A percentile compares a stretch with the other conserved stretches of the same genome.
These are phyloP conservation scores for Collybiopsis confluens DNA, from an alignment of 768 basidiomycete genomes.

Conservation along the genomic window DNA sequence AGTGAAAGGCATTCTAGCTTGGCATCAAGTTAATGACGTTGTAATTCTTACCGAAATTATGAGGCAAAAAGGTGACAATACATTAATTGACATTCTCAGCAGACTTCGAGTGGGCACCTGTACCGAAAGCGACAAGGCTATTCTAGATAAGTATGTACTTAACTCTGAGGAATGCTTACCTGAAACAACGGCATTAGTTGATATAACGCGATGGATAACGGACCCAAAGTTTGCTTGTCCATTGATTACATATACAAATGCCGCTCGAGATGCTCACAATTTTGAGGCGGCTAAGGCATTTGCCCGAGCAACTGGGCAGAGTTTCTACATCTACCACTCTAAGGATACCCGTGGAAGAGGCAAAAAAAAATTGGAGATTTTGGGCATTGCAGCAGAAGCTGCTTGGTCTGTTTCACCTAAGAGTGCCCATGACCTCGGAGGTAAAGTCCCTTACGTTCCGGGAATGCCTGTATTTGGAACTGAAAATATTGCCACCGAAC, in stretches of 20 bases:
- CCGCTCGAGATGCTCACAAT: slow-evolving; percentile 5
- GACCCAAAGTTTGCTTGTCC: slow-evolving; percentile 1
- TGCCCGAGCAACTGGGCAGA: slow-evolving; percentile 7
- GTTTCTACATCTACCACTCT: slow-evolving; percentile 4
- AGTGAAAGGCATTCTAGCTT: slow-evolving; percentile 11
- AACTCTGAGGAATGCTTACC: slow-evolving; percentile 2
- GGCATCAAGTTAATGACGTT: slow-evolving; percentile 9
- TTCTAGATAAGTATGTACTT: slow-evolving; percentile 13
- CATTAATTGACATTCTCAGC: slow-evolving; percentile 7
- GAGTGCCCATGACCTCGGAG: slow-evolving; percentile 10
- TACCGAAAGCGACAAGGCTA: slow-evolving; percentile 11
- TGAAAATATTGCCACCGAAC: slow-evolving; percentile 10
- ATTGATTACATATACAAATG: slow-evolving; percentile 8
- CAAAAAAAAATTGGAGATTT: neutral
- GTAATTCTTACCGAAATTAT: slow-evolving; percentile 15
- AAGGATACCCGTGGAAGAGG: slow-evolving; percentile 7
- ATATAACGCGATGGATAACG: slow-evolving; percentile 6
- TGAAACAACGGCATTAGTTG: slow-evolving; percentile 2
- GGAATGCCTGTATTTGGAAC: slow-evolving; percentile 11
- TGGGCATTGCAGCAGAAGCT: slow-evolving; percentile 7
- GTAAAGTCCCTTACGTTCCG: slow-evolving; percentile 8
- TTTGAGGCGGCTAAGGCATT: slow-evolving; percentile 7
- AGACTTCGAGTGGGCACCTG: slow-evolving; percentile 11
- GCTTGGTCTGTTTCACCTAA: slow-evolving; percentile 7
- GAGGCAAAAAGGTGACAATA: slow-evolving; percentile 13